Evolutionary conservation across 192 early-diverging fungal species (phyloP).

Genomic region (Backusella tuberculispora): DNA sequence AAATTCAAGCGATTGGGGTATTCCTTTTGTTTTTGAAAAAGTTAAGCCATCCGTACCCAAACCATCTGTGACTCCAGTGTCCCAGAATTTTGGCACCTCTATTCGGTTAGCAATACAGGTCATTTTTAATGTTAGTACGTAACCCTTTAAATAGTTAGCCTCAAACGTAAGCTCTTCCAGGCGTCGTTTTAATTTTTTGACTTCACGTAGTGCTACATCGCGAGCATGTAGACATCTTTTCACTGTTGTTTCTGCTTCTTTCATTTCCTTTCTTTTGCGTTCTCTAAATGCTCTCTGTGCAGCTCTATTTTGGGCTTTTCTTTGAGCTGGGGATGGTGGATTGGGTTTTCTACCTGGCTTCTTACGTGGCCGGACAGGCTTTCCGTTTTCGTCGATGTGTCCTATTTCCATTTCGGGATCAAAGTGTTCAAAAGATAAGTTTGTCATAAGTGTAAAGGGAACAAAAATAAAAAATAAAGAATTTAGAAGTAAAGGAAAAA

Average conservation of each 20-base stretch:
- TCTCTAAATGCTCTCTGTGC: constrained; percentile 91
- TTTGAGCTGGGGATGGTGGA: constrained; percentile 58
- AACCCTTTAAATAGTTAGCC: constrained; percentile 50
- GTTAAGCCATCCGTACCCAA: constrained; percentile 11
- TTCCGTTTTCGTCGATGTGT: constrained; percentile 28
- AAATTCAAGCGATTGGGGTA: constrained; percentile 17
- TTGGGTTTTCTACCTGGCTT: constrained; percentile 65
- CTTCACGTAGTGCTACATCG: constrained; percentile 50
- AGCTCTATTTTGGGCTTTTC: constrained; percentile 83
- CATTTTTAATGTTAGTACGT: constrained; percentile 42
- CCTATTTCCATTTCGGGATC: constrained; percentile 25
- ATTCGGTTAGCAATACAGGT: constrained; percentile 37
- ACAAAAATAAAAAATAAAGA: background rate
- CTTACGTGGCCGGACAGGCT: constrained; percentile 50
- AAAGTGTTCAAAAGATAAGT: constrained; percentile 41
- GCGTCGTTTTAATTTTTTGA: constrained; percentile 40
- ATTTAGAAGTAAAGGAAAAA: background rate
- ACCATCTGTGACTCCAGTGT: constrained; percentile 15
- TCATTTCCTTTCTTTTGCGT: constrained; percentile 76
- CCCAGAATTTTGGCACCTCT: constrained; percentile 38
- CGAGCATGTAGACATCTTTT: constrained; percentile 63
- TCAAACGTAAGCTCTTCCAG: constrained; percentile 47
- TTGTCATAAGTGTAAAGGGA: constrained; percentile 21
- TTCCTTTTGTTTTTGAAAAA: constrained; percentile 20
- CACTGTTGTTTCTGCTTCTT: constrained; percentile 73